Percentiles rank a stretch among this genome's conserved stretches.
Conservation (phyloP, 1,284 basidiomycete species). For the Leccinum brunneo-olivaceum region DNA sequence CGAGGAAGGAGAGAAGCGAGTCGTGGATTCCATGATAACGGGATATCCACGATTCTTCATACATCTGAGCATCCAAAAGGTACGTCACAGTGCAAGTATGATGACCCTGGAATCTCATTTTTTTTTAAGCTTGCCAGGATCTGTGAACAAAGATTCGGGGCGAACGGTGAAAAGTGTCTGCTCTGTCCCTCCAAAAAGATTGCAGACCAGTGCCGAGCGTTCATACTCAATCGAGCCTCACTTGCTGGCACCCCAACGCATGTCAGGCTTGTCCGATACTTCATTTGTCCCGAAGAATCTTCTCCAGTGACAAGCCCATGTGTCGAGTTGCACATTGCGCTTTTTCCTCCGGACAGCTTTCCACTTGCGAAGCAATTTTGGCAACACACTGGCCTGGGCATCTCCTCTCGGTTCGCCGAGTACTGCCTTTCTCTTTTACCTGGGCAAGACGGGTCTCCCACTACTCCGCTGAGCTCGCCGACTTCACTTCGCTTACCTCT, state of each 20-base stretch:
- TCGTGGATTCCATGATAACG: conserved; percentile 78
- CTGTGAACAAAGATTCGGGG: conserved; percentile 74
- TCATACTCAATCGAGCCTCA: conserved; percentile 54
- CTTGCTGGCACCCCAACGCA: conserved; percentile 37
- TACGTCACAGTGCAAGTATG: conserved; percentile 38
- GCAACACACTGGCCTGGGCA: conserved; percentile 91
- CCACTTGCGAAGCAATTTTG: conserved; percentile 85
- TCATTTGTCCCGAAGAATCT: conserved; percentile 58
- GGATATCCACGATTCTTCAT: conserved; percentile 99
- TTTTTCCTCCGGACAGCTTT: conserved; percentile 68
- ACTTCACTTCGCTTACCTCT: conserved; percentile 29
- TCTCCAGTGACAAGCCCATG: conserved; percentile 20
- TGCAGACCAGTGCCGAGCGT: conserved; percentile 72
- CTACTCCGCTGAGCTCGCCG: conserved; percentile 25
- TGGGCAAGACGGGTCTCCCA: conserved; percentile 22
- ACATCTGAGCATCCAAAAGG: conserved; percentile 83
- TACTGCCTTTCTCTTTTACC: conserved; percentile 67
- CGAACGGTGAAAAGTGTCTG: conserved; percentile 65
- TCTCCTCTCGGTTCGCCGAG: conserved; percentile 85
- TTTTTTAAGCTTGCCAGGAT: conserved; percentile 61
- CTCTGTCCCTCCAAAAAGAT: conserved; percentile 70
- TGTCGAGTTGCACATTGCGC: conserved; percentile 72
- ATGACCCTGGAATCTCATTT: conserved; percentile 6
- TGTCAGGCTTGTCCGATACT: conserved; percentile 68
- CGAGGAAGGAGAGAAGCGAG: conserved; percentile 85